Base-by-base conservation (phyloP, 2,329 filamentous ascomycete species). In the Falciphora oryzae region DNA sequence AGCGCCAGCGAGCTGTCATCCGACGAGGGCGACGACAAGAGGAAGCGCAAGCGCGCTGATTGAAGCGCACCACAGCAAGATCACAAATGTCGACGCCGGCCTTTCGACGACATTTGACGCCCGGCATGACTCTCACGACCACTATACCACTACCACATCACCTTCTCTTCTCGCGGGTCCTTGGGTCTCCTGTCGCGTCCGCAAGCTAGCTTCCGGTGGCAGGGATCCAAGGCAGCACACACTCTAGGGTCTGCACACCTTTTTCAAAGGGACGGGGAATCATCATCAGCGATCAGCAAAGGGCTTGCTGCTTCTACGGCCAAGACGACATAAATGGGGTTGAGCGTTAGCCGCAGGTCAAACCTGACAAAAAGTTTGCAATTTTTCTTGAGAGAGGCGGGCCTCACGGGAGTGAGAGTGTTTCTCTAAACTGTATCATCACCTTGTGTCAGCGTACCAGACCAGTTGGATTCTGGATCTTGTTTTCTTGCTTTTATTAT, bases 41-140 rank as follows among this genome's bases (percentile, higher is more conserved):
- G 83, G 74, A 86, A 87, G 80, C 91, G 91, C 84, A 95, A 94
- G 89, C 88, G 91, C 74, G 22, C 44, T 4, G 61, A 62, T 16
- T 53, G 65, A 56, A n/a, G 29, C 27, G 59, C 53, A 38, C 59
- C n/a, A 44, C 18, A 44, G 18, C 31, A 38, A 61, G 32, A 53
- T 38, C 22, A 61, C 27, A 64, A 64, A 61, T 64, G 57, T 64
- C 63, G 57, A 60, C 61, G 61, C 61, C 44, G 61, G 61, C 61
- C 44, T 63, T 53, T 63, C 61, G 61, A 64, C 68, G 69, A 53
- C 63, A 69, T 74, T 73, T 73, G 71, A 78, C 71, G 74, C 73
- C 74, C 70, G 73, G 75, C 72, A 80, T 71, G 78, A 80, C 67
- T 74, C 76, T 64, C 61, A 31, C 57, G 29, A 58, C 25, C 10